phyloP scores from a whole-genome alignment of 2,329 filamentous ascomycete genomes.

The Aspergillus pseudoviridinutans region DNA sequence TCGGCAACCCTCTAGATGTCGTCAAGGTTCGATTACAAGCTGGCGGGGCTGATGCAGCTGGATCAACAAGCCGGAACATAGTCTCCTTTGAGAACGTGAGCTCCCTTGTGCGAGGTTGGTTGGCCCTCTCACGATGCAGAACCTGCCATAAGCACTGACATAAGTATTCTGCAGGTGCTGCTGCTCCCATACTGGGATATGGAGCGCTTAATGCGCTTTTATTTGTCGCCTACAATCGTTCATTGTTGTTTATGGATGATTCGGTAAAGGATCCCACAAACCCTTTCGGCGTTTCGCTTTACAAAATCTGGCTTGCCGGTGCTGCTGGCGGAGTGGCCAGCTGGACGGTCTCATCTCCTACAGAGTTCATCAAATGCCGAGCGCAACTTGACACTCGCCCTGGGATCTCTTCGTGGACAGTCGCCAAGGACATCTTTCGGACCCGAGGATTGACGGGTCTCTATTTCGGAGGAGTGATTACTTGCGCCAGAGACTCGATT shows the following conservation, averaged over 20 bases:
- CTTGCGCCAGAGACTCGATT: conserved; percentile 76
- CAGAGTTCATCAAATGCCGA: conserved; percentile 85
- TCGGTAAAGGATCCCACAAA: conserved; percentile 42
- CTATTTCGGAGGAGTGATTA: conserved; percentile 77
- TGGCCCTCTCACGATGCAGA: not conserved
- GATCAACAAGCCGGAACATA: conserved; percentile 19
- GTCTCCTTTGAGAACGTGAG: conserved; percentile 32
- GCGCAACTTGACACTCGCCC: conserved; percentile 61
- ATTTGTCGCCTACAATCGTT: conserved; percentile 86
- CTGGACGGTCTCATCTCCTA: conserved; percentile 81
- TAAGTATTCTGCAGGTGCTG: conserved; percentile 55
- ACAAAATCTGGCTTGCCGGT: conserved; percentile 73
- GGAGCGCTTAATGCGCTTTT: conserved; percentile 87
- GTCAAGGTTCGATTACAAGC: conserved; percentile 80
- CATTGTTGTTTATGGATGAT: conserved; percentile 58
- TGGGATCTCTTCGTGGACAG: conserved; percentile 56
- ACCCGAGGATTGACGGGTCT: conserved; percentile 63
- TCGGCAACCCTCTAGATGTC: conserved; percentile 81
- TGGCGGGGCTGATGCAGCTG: conserved; percentile 31
- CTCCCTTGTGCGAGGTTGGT: conserved; percentile 39
- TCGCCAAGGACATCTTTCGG: conserved; percentile 59
- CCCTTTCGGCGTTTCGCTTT: conserved; percentile 48
- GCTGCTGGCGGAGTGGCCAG: conserved; percentile 78
- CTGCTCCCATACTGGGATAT: conserved; percentile 83
- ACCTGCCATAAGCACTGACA: conserved; percentile 6